phyloP scores from a whole-genome alignment of 1,284 basidiomycete genomes.

The Cystobasidium sp. region DNA sequence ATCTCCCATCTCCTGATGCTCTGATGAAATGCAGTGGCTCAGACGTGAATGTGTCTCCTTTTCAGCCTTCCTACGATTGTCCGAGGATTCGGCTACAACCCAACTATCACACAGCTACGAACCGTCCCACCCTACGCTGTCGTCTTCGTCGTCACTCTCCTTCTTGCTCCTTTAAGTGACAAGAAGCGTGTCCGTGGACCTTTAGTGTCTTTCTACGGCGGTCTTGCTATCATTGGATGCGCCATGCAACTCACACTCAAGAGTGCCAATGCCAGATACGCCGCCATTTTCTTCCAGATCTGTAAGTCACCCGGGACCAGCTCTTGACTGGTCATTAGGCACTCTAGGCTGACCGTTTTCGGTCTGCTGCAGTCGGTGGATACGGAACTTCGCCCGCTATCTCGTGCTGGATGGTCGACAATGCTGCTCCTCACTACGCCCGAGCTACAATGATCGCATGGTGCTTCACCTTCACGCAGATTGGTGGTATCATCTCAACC shows the following conservation, averaged over 20 bases:
- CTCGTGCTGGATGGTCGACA: conserved; percentile 35
- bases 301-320: no score
- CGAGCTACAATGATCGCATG: conserved; percentile 24
- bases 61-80: conserved; percentile 71
- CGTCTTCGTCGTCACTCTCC: conserved; percentile 42
- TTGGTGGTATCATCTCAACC: conserved; percentile 35
- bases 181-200: conserved; percentile 47
- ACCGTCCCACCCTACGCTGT: conserved; percentile 55
- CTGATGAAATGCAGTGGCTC: not conserved
- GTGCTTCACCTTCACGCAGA: conserved; percentile 30
- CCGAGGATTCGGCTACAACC: conserved; percentile 60
- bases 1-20: no score
- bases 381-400: conserved; percentile 25
- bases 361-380: conserved; percentile 20
- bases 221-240: conserved; percentile 54
- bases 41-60: not conserved
- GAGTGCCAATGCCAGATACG: conserved; percentile 53
- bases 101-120: conserved; percentile 64
- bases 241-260: conserved; percentile 53
- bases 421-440: conserved; percentile 26
- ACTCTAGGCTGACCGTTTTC: no score
- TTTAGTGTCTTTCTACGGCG: conserved; percentile 45
- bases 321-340: no score
- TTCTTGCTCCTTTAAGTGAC: conserved; percentile 49
- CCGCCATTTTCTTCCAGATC: conserved; percentile 57